Conservation (phyloP, 345 rosid genomes). For the Acer campestre region DNA sequence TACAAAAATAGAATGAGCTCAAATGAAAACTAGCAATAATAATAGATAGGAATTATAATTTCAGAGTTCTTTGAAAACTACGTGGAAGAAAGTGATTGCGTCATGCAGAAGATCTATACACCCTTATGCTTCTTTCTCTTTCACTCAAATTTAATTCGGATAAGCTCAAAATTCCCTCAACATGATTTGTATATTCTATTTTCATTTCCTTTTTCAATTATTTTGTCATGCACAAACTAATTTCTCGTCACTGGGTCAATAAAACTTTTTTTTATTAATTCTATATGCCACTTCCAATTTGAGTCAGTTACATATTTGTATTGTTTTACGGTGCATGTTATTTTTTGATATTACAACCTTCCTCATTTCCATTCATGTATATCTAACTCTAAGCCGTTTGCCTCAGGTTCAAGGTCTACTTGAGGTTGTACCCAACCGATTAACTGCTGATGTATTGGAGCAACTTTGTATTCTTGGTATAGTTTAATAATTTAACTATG, state of each 20-base stretch:
- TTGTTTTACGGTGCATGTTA: background rate
- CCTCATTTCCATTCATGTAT: background rate
- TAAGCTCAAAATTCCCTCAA: background rate
- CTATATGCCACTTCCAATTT: background rate
- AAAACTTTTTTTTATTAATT: background rate
- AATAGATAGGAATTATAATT: background rate
- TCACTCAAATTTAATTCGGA: background rate
- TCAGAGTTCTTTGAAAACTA: background rate
- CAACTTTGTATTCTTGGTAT: conserved; percentile 92
- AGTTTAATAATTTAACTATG: background rate
- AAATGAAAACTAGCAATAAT: background rate
- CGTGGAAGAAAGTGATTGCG: background rate
- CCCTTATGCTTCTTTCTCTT: background rate
- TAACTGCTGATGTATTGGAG: conserved; percentile 86
- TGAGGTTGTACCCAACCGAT: conserved; percentile 80
- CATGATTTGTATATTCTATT: background rate
- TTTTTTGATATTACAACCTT: conserved; percentile 6
- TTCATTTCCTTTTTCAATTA: background rate
- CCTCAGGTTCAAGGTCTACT: conserved; percentile 83
- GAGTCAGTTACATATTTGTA: background rate
- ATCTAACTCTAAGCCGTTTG: conserved; percentile 25
- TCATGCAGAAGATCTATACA: background rate
- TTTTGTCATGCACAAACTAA: background rate
- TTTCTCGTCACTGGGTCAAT: background rate
- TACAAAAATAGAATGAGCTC: background rate